Conservation (phyloP, 805 yeast genomes). For the Saccharomycopsis fermentans region DNA sequence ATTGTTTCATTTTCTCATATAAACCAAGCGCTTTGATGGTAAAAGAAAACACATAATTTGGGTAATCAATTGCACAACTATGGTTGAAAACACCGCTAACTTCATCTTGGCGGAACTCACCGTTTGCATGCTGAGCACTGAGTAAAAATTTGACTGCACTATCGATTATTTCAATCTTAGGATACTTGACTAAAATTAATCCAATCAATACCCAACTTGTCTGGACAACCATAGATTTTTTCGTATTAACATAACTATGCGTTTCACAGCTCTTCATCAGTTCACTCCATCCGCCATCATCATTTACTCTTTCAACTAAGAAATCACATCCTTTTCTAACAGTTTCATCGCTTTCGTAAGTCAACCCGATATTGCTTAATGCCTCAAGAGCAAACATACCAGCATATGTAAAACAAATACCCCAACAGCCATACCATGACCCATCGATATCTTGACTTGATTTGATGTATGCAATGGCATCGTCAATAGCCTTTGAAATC, state of each 20-base stretch:
- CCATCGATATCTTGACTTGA: slow-evolving; percentile 70
- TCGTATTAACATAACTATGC: slow-evolving; percentile 57
- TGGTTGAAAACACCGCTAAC: slow-evolving; percentile 97
- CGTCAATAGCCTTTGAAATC: slow-evolving; percentile 55
- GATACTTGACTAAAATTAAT: slow-evolving; percentile 69
- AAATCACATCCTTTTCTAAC: slow-evolving; percentile 81
- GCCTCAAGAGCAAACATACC: slow-evolving; percentile 98
- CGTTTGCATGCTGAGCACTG: slow-evolving; percentile 56
- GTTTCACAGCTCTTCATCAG: slow-evolving; percentile 85
- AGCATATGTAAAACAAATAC: slow-evolving; percentile 91
- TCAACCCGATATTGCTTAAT: slow-evolving; percentile 54
- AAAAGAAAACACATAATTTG: slow-evolving; percentile 81
- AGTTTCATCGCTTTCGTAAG: slow-evolving; percentile 47
- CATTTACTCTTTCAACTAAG: slow-evolving; percentile 59
- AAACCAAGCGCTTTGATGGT: slow-evolving; percentile 90
- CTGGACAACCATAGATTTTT: slow-evolving; percentile 64
- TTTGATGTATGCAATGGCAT: slow-evolving; percentile 66
- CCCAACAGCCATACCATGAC: slow-evolving; percentile 99
- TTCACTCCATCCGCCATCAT: slow-evolving; percentile 98
- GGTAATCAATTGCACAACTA: slow-evolving; percentile 89
- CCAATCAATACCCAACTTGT: slow-evolving; percentile 91
- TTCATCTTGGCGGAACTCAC: slow-evolving; percentile 79
- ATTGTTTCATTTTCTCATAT: slow-evolving; percentile 25
- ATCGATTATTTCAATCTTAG: slow-evolving; percentile 50
- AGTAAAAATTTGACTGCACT: slow-evolving; percentile 56